Percentiles rank a stretch among this genome's conserved stretches.
Evolutionary conservation across 2,329 filamentous ascomycete species (phyloP).

Genomic region (Dryadomyces sulphureus): DNA sequence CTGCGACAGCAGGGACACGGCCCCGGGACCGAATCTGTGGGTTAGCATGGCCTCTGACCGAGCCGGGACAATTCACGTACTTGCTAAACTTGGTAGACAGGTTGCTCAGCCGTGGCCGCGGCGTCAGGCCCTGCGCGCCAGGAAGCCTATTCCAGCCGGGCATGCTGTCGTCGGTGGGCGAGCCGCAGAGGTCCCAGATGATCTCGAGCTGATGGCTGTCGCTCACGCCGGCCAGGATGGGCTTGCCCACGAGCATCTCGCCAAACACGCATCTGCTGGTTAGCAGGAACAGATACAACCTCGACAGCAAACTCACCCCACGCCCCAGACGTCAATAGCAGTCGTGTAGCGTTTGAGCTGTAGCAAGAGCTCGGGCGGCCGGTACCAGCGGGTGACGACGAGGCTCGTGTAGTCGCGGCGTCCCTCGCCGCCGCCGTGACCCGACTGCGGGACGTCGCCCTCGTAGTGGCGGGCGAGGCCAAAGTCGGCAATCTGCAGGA

Average conservation of each 20-base stretch:
- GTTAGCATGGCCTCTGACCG: constrained; percentile 9
- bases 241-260: constrained; percentile 90
- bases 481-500: constrained; percentile 95
- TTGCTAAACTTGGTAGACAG: constrained; percentile 63
- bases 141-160: constrained; percentile 76
- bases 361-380: constrained; percentile 82
- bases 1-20: constrained; percentile 66
- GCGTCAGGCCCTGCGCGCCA: constrained; percentile 59
- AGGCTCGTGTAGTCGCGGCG: constrained; percentile 87
- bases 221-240: constrained; percentile 79
- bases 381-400: constrained; percentile 94
- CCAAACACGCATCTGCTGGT: constrained; percentile 75
- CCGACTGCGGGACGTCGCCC: constrained; percentile 61
- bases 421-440: constrained; percentile 70
- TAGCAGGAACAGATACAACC: neutral
- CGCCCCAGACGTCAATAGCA: constrained; percentile 96
- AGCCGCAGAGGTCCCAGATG: constrained; percentile 86
- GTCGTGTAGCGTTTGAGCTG: constrained; percentile 87
- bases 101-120: constrained; percentile 48
- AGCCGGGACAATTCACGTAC: no score
- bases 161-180: constrained; percentile 82
- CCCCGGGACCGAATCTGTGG: constrained; percentile 47
- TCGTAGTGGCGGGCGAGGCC: constrained; percentile 89
- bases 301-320: constrained; percentile 48
- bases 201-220: constrained; percentile 82